Percentiles rank a stretch among this genome's conserved stretches.
Evolutionary conservation across 1,284 basidiomycete genomes (phyloP).

Genomic region (Ceratobasidium sp.): DNA sequence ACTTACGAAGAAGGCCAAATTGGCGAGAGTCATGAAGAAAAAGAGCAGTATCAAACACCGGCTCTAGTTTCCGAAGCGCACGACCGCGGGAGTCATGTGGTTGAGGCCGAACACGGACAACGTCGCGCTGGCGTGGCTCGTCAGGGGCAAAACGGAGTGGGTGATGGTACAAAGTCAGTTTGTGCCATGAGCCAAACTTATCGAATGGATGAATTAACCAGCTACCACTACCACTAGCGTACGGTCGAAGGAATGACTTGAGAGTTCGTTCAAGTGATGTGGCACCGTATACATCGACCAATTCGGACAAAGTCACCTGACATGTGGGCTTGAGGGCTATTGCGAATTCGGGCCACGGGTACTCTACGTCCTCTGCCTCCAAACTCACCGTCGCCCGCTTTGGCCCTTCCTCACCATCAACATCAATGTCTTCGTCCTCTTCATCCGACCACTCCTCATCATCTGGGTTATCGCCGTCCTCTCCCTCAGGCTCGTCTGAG

Average conservation of each 20-base stretch:
- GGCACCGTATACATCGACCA: not conserved
- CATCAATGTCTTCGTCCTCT: not conserved
- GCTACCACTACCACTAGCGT: too few species aligned
- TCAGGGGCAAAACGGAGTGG: constrained; percentile 8
- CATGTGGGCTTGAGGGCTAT: too few species aligned
- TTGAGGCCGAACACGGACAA: not conserved
- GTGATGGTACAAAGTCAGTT: not conserved
- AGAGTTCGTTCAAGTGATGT: not conserved
- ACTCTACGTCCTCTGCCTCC: not conserved
- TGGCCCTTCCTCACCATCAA: not conserved
- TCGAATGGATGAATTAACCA: not conserved
- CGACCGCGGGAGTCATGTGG: not conserved
- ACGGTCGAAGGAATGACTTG: not conserved
- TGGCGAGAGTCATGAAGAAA: not conserved
- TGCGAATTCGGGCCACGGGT: not conserved
- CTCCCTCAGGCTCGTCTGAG: too few species aligned
- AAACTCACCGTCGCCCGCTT: not conserved
- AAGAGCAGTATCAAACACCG: not conserved
- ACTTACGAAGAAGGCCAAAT: not conserved
- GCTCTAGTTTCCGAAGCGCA: not conserved
- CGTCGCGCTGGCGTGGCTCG: not conserved
- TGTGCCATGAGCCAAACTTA: constrained; percentile 4
- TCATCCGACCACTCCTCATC: not conserved
- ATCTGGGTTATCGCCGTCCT: not conserved
- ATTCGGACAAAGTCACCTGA: too few species aligned